Percentiles rank a stretch among this genome's conserved stretches.
These are phyloP conservation scores for Leccinellum albellum DNA, from an alignment of 768 basidiomycete genomes.

Conservation along the genomic window DNA sequence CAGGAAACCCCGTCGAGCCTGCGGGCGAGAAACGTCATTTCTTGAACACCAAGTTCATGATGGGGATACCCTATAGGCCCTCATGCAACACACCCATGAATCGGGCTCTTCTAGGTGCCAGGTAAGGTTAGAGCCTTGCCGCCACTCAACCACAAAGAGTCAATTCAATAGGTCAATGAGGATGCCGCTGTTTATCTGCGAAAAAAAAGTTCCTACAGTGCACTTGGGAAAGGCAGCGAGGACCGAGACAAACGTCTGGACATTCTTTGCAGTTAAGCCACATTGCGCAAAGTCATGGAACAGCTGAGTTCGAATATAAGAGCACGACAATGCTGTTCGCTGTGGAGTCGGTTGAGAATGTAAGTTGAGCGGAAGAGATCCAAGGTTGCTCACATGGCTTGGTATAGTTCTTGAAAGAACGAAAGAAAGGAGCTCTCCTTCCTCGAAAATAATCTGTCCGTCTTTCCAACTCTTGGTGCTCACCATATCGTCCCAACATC, in stretches of 20 bases:
- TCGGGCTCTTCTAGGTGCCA: constrained; percentile 7
- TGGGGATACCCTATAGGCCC: constrained; percentile 24
- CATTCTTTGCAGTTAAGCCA: constrained; percentile 37
- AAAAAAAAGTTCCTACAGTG: constrained; percentile 20
- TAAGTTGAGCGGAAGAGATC: constrained; percentile 17
- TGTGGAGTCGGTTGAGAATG: constrained; percentile 35
- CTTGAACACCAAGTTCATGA: constrained; percentile 27
- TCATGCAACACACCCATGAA: constrained; percentile 24
- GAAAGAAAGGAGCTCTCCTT: constrained; percentile 5
- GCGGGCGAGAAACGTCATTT: constrained; percentile 32
- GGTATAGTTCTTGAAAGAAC: background rate
- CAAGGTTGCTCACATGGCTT: background rate
- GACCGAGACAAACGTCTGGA: constrained; percentile 35
- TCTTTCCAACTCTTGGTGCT: no score
- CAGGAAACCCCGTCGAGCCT: constrained; percentile 22
- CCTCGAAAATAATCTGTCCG: constrained; percentile 14
- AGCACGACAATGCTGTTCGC: constrained; percentile 41
- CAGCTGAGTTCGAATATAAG: constrained; percentile 38
- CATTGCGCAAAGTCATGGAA: constrained; percentile 23
- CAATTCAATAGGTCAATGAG: constrained; percentile 32
- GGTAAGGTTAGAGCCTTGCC: background rate
- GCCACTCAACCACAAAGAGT: constrained; percentile 11
- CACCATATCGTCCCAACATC: no score
- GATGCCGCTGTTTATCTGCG: constrained; percentile 17
- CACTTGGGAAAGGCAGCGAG: constrained; percentile 49